Evolutionary conservation across 2,329 filamentous ascomycete species (phyloP), one percentile per base, ranked within the genome.

Genomic region (Paradendryphiella salina): DNA sequence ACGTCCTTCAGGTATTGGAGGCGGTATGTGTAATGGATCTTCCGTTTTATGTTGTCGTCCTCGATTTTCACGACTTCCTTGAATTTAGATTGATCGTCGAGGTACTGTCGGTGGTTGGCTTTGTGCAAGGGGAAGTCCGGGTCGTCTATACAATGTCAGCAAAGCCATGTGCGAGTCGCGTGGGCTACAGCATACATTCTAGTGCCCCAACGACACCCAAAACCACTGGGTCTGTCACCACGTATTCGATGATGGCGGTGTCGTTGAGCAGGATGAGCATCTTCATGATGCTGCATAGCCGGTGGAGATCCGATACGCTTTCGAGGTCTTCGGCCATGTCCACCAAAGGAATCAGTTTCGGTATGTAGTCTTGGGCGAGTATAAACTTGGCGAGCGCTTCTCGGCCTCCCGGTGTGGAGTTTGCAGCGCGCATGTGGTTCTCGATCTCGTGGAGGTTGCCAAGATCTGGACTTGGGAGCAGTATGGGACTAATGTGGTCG

Each of bases 281-380:
- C 79, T 99, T 99, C 89, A 96, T 94, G 71, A 99, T 96, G 72
- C 91, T 96, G 82, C 94, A 99, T 37, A 99, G 79, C 39, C 89
- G 85, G 73, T 97, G 94, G 53, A 99, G 77, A 68, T 97, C 93
- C 17, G 83, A 76, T 7, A 96, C 78, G 70, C 89, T 92, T 74
- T 99, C 90, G 52, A 96, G 82, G 65, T 96, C 90, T 73, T 99
- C 94, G 8, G 94, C 93, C 76, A 89, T 86, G 52, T 89, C 84
- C 38, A 99, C 89, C 42, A 97, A 74, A 1, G 90, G 90, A 43
- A 94, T 87, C 42, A 99, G 79, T 72, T 93, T 95, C 59, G 83
- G 78, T 56, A 99, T 90, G 72, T 96, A 96, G 57, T 94, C 86
- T 39, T 96, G 89, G 33, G 80, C 80, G 69, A 96, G 85, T 60